Evolutionary conservation across 2,329 filamentous ascomycete species (phyloP), one percentile per base, ranked within the genome.

Genomic region (Beauveria sp.): DNA sequence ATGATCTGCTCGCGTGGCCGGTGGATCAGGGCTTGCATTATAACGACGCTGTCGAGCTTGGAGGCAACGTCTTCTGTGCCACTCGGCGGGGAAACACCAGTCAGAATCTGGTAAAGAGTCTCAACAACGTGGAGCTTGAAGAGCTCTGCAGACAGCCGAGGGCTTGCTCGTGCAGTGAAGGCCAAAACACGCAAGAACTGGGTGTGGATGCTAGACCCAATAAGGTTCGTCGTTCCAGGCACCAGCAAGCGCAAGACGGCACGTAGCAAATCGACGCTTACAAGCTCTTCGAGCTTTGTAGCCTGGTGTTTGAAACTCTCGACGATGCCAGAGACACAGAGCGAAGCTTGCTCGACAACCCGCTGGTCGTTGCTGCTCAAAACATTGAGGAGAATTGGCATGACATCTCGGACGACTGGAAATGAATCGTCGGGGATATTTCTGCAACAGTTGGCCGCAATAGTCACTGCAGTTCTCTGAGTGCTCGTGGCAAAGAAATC

Each of bases 401-500:
- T 99, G 48, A 97, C 95, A 74, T 97, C 93, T 70, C 88, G 86
- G 54, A 99, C 90, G 10, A 96, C 93, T 1, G 87, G 80, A 71
- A 99, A 99, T 0, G 91, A 96, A 69, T 98, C 95, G 68, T 93
- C 89, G 1, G 93, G 91, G 20, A 99, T 95, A 71, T 97, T 97
- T 65, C 95, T 90, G 74, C 96, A 99, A 77, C 95, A 99, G 71
- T 99, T 99, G 61, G 95, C 96, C 10, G 96, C 95, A 14, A 93
- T 99, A 3, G 93, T 98, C 8, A 99, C 95, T 7, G 95, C 95
- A 16, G 93, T 97, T 66, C 95, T 86, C 75, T 99, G 95, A 2
- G 95, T 98, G 74, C 93, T 95, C 0, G 95, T 99, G 18, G 93
- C 89, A 70, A 99, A 99, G 76, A 99, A 99, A 72, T 99, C 95